Percentiles rank a stretch among this genome's conserved stretches.
Evolutionary conservation across 208 protist genomes (phyloP).

Genomic region (Endotrypanum monterogeii): DNA sequence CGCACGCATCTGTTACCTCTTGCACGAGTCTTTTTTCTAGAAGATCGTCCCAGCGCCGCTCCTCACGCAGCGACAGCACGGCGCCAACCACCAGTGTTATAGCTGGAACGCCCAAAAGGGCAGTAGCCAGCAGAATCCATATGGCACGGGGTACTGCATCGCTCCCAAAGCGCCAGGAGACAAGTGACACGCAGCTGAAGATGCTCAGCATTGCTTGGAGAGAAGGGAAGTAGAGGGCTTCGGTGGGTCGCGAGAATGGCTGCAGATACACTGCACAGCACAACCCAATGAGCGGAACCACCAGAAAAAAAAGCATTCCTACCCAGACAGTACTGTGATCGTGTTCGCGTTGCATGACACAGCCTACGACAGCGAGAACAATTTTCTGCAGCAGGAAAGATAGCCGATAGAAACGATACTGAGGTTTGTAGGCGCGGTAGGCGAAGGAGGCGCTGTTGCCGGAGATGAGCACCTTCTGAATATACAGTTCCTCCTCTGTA

Average conservation of each 20-base stretch:
- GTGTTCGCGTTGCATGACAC: slow-evolving; percentile 31
- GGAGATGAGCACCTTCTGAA: slow-evolving; percentile 66
- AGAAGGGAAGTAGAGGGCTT: slow-evolving; percentile 47
- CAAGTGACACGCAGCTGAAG: slow-evolving; percentile 36
- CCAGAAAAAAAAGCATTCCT: slow-evolving; percentile 49
- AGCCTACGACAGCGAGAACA: slow-evolving; percentile 48
- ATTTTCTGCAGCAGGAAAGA: slow-evolving; percentile 71
- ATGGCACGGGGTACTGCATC: slow-evolving; percentile 30
- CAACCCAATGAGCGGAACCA: slow-evolving; percentile 42
- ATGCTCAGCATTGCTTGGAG: slow-evolving; percentile 54
- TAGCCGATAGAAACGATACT: slow-evolving; percentile 61
- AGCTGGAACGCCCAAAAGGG: slow-evolving; percentile 47
- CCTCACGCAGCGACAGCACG: slow-evolving; percentile 50
- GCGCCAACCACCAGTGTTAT: slow-evolving; percentile 48
- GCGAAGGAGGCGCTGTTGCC: slow-evolving; percentile 55
- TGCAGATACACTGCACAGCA: slow-evolving; percentile 30
- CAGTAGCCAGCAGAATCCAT: slow-evolving; percentile 37
- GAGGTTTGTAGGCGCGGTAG: slow-evolving; percentile 60
- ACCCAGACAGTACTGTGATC: slow-evolving; percentile 29
- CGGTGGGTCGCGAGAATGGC: slow-evolving; percentile 59
- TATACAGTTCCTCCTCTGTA: slow-evolving; percentile 56
- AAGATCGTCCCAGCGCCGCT: slow-evolving; percentile 48
- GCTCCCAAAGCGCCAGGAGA: slow-evolving; percentile 18
- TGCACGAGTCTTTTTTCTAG: slow-evolving; percentile 45
- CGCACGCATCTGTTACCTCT: slow-evolving; percentile 15